phyloP scores from a whole-genome alignment of 345 rosid genomes.

The Geranium rotundifolium region DNA sequence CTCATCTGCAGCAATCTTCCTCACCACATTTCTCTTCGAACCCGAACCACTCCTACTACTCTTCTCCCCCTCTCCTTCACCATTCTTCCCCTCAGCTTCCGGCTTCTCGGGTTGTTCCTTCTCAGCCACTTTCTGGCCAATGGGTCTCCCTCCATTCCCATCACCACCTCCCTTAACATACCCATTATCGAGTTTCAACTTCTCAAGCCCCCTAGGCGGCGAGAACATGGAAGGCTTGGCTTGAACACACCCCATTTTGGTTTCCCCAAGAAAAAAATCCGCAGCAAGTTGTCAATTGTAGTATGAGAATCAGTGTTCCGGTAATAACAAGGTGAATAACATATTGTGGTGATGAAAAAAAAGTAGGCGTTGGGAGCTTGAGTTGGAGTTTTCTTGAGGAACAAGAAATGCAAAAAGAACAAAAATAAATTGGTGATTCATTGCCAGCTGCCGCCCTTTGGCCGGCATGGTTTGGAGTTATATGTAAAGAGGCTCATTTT shows the following conservation, averaged over 20 bases:
- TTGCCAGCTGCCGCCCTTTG: conserved; percentile 10
- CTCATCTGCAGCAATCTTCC: conserved; percentile 39
- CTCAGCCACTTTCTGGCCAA: background rate
- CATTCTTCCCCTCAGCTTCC: conserved; percentile 3
- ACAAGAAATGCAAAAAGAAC: conserved; percentile 5
- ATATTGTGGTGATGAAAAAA: conserved; percentile 5
- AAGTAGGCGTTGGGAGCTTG: background rate
- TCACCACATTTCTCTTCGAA: conserved; percentile 9
- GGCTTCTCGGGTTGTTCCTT: background rate
- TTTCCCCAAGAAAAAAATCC: background rate
- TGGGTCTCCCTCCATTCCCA: conserved; percentile 1
- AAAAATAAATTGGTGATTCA: background rate
- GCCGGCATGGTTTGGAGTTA: conserved; percentile 31
- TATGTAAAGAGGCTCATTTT: conserved; percentile 6
- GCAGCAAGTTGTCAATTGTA: background rate
- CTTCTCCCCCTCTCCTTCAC: conserved; percentile 9
- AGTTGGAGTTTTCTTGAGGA: background rate
- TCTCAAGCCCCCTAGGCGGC: conserved; percentile 14
- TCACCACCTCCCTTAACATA: conserved; percentile 14
- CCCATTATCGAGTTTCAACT: conserved; percentile 16
- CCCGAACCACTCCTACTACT: conserved; percentile 2
- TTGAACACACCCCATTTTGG: conserved; percentile 37
- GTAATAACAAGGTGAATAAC: conserved; percentile 5
- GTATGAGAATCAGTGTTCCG: conserved; percentile 5
- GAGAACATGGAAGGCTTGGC: conserved; percentile 13